phyloP scores from a whole-genome alignment of 352 stramenopile genomes.

The Pythium periplocum region DNA sequence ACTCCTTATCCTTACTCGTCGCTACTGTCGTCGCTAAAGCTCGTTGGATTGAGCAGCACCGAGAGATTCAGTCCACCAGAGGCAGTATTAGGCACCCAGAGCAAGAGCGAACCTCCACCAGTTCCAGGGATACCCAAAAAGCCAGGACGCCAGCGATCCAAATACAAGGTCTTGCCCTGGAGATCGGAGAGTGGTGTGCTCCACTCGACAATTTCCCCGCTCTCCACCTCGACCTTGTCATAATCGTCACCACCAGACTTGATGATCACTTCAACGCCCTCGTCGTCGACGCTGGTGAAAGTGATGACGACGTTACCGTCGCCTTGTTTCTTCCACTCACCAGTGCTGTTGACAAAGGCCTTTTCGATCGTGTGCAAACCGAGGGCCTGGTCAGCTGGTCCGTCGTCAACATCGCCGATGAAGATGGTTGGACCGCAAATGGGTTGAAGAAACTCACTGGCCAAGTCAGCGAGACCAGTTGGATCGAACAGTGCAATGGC shows the following conservation, averaged over 20 bases:
- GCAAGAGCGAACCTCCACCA: slow-evolving; percentile 1
- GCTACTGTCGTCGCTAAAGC: slow-evolving; percentile 3
- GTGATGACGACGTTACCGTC: slow-evolving; percentile 11
- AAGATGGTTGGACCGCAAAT: slow-evolving; percentile 53
- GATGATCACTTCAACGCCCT: slow-evolving; percentile 9
- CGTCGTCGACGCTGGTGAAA: slow-evolving; percentile 9
- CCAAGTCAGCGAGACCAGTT: slow-evolving; percentile 35
- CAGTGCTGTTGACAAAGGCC: slow-evolving; percentile 35
- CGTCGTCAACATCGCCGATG: slow-evolving; percentile 51
- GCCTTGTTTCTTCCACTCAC: slow-evolving; percentile 23
- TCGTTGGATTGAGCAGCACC: slow-evolving; percentile 15
- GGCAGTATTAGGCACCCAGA: slow-evolving; percentile 9
- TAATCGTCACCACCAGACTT: slow-evolving; percentile 7
- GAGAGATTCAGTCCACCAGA: slow-evolving; percentile 7
- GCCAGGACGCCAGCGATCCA: slow-evolving; percentile 50
- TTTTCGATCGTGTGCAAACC: slow-evolving; percentile 33
- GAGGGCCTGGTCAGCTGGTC: slow-evolving; percentile 28
- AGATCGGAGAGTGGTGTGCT: slow-evolving; percentile 15
- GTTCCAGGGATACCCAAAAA: slow-evolving; percentile 25
- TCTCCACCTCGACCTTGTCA: neutral
- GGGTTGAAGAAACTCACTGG: slow-evolving; percentile 46
- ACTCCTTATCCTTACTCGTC: too few species aligned
- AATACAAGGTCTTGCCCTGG: slow-evolving; percentile 45
- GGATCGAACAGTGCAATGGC: slow-evolving; percentile 41
- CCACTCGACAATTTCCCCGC: neutral